These are phyloP conservation scores for Akanthomyces dipterigenus DNA, from an alignment of 2,329 filamentous ascomycete species.

Conservation along the genomic window DNA sequence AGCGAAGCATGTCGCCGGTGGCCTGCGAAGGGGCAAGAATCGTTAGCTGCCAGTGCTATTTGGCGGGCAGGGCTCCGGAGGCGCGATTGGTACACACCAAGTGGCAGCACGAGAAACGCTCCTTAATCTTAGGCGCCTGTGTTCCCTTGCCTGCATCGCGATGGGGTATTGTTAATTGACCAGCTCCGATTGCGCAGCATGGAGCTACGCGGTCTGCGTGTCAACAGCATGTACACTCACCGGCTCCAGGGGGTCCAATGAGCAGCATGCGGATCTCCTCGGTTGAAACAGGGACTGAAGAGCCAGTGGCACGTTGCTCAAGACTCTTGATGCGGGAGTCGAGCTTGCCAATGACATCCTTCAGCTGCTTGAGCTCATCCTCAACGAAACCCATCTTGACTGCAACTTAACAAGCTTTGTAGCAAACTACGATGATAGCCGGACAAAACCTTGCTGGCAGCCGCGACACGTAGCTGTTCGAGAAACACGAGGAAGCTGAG, in stretches of 20 bases:
- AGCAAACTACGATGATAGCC: neutral
- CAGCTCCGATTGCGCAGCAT: neutral
- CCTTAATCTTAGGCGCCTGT: slow-evolving; percentile 95
- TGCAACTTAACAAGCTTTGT: slow-evolving; percentile 14
- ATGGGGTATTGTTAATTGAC: slow-evolving; percentile 13
- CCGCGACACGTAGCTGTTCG: slow-evolving; percentile 1
- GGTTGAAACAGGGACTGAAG: slow-evolving; percentile 40
- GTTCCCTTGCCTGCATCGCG: slow-evolving; percentile 80
- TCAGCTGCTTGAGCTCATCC: slow-evolving; percentile 78
- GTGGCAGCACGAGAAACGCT: slow-evolving; percentile 96
- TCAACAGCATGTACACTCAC: slow-evolving; percentile 47
- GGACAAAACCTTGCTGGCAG: neutral
- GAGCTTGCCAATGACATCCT: slow-evolving; percentile 74
- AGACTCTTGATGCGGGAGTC: slow-evolving; percentile 82
- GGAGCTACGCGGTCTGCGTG: slow-evolving; percentile 13
- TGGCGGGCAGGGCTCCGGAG: slow-evolving; percentile 3
- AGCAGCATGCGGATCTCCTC: slow-evolving; percentile 89
- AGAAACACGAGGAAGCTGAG: neutral
- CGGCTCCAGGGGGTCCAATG: slow-evolving; percentile 94
- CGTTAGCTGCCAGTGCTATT: slow-evolving; percentile 13
- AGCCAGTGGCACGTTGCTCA: slow-evolving; percentile 63
- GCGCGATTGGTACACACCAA: slow-evolving; percentile 54
- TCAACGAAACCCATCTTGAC: slow-evolving; percentile 79
- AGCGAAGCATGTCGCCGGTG: slow-evolving; percentile 97
- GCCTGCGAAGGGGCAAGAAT: slow-evolving; percentile 49